Percentiles rank a stretch among this genome's conserved stretches.
phyloP scores from a whole-genome alignment of 495 filamentous ascomycete species.

The Sordaria brevicollis region DNA sequence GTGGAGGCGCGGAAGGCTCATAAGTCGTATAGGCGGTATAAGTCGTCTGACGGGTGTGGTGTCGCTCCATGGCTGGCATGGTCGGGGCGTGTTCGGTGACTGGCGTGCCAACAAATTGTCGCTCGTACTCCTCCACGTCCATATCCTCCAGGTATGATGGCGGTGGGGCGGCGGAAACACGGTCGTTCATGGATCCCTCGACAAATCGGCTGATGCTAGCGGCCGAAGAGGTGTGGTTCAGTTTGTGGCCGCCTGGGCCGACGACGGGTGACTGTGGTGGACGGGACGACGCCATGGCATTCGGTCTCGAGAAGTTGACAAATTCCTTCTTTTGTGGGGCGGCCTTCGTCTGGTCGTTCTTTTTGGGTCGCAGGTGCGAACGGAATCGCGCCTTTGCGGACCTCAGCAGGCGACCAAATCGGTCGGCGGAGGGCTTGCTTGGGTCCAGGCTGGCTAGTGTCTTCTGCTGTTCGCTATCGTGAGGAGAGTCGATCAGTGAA shows the following conservation, averaged over 20 bases:
- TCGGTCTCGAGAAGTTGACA: background rate
- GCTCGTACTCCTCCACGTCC: slow-evolving; percentile 26
- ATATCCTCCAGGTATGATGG: slow-evolving; percentile 47
- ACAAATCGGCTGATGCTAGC: slow-evolving; percentile 39
- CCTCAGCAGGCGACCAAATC: background rate
- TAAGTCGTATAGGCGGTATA: background rate
- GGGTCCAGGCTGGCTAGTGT: background rate
- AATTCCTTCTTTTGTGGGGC: background rate
- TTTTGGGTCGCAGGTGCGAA: background rate
- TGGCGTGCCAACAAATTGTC: slow-evolving; percentile 20
- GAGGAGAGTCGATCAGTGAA: background rate
- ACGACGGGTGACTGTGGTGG: background rate
- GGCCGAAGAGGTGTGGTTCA: background rate
- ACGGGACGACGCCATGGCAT: background rate
- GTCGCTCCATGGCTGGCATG: background rate
- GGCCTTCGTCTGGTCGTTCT: background rate
- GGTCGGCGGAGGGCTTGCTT: background rate
- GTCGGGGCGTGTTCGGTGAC: background rate
- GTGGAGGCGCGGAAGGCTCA: background rate
- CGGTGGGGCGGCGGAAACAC: slow-evolving; percentile 57
- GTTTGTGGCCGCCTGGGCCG: background rate
- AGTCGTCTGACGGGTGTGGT: background rate
- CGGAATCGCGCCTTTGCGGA: background rate
- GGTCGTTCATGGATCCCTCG: slow-evolving; percentile 71
- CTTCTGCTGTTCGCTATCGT: background rate